These are phyloP conservation scores for Danielia reshetovae DNA, from an alignment of 805 yeast genomes.

Conservation along the genomic window DNA sequence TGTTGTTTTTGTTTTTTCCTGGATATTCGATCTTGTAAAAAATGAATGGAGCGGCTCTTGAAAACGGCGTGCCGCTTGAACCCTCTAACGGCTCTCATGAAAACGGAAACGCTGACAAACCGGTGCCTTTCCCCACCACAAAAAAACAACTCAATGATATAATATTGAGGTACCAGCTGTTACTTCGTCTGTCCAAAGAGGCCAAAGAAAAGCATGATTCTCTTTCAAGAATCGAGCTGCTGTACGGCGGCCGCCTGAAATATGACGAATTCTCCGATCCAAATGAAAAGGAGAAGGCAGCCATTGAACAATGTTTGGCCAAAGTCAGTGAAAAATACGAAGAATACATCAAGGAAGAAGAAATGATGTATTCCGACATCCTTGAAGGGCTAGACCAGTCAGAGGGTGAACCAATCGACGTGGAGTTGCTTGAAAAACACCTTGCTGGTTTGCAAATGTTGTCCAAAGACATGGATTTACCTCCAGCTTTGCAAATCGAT, in stretches of 20 bases:
- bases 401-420: conserved; percentile 13
- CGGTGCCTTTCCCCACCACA: conserved; percentile 8
- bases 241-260: conserved; percentile 2
- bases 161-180: conserved; percentile 14
- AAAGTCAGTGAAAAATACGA: conserved; percentile 26
- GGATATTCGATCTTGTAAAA: not conserved
- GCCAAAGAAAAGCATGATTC: conserved; percentile 18
- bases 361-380: conserved; percentile 19
- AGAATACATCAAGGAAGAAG: conserved; percentile 19
- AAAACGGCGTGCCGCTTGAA: not conserved
- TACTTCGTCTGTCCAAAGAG: conserved; percentile 16
- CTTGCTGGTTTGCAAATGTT: conserved; percentile 60
- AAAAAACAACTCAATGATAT: conserved; percentile 14
- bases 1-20: not conserved
- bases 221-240: conserved; percentile 4
- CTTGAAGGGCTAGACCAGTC: conserved; percentile 10
- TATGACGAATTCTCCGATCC: conserved; percentile 19
- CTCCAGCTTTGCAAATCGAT: conserved; percentile 44
- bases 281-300: conserved; percentile 18
- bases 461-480: conserved; percentile 63
- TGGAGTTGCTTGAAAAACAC: conserved; percentile 48
- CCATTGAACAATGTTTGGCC: conserved; percentile 28
- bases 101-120: not conserved
- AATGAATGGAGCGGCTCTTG: not conserved
- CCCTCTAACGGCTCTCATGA: not conserved